These are phyloP conservation scores for Xylaria bambusicola DNA, from an alignment of 495 filamentous ascomycete species.

Conservation along the genomic window DNA sequence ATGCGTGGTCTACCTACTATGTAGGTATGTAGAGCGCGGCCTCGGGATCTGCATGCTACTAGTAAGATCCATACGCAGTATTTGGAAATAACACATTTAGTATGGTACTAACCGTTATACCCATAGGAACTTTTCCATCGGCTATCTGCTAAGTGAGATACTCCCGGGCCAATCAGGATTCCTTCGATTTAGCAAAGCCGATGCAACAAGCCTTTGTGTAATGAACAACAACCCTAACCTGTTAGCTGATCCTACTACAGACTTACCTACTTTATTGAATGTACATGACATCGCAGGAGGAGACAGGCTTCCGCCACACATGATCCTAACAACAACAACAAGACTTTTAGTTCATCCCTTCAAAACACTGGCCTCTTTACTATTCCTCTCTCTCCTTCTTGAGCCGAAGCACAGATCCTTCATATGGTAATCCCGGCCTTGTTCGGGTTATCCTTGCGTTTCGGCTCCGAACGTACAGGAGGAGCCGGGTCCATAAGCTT, in stretches of 20 bases:
- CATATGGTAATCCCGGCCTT: too few relatives aligned
- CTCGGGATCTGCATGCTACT: constrained; percentile 15
- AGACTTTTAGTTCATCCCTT: too few relatives aligned
- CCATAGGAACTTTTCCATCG: constrained; percentile 5
- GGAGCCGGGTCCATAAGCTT: too few relatives aligned
- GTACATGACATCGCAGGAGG: too few relatives aligned
- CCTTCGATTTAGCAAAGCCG: constrained; percentile 1
- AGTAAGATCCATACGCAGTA: constrained; percentile 16
- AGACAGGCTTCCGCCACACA: too few relatives aligned
- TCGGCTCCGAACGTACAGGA: constrained; percentile 3
- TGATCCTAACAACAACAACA: too few relatives aligned
- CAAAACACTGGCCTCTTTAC: too few relatives aligned
- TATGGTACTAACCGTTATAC: constrained; percentile 7
- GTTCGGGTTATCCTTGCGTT: not conserved
- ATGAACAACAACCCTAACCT: not conserved
- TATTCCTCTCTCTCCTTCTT: too few relatives aligned
- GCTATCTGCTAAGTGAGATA: constrained; percentile 20
- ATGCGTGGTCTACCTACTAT: constrained; percentile 3
- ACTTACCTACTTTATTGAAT: not conserved
- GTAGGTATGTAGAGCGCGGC: too few relatives aligned
- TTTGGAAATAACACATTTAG: constrained; percentile 12
- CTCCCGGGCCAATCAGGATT: constrained; percentile 18
- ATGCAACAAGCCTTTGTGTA: not conserved
- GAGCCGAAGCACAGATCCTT: too few relatives aligned
- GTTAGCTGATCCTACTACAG: too few relatives aligned